These are phyloP conservation scores for Juglanconis juglandina DNA, from an alignment of 2,329 filamentous ascomycete species.

Conservation along the genomic window DNA sequence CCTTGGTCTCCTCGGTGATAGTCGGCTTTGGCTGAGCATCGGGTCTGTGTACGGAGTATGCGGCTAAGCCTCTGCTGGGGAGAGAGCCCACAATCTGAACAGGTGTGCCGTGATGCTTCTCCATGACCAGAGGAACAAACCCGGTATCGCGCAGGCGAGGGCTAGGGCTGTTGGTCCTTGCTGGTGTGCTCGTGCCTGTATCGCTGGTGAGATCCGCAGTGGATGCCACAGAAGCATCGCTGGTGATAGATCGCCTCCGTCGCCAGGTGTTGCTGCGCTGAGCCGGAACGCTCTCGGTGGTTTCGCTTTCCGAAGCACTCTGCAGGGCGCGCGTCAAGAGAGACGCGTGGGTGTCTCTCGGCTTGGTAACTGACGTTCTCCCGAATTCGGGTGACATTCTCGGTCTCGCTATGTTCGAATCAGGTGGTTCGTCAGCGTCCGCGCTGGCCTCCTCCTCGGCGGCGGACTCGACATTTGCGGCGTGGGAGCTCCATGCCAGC, in stretches of 20 bases:
- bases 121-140: slow-evolving; percentile 35
- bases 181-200: slow-evolving; percentile 83
- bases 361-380: slow-evolving; percentile 41
- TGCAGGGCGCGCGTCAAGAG: slow-evolving; percentile 83
- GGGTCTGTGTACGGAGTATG: not conserved
- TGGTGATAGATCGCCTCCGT: slow-evolving; percentile 66
- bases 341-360: slow-evolving; percentile 65
- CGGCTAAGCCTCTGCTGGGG: not conserved
- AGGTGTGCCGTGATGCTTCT: slow-evolving; percentile 7
- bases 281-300: slow-evolving; percentile 34
- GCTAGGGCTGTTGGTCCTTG: slow-evolving; percentile 83
- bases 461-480: slow-evolving; percentile 39
- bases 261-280: slow-evolving; percentile 29
- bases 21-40: slow-evolving; percentile 23
- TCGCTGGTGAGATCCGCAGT: slow-evolving; percentile 94
- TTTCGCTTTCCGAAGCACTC: slow-evolving; percentile 59
- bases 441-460: slow-evolving; percentile 61
- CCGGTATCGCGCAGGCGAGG: slow-evolving; percentile 68
- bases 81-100: slow-evolving; percentile 18
- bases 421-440: slow-evolving; percentile 87
- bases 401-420: slow-evolving; percentile 39
- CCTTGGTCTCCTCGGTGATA: slow-evolving; percentile 33
- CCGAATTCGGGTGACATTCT: slow-evolving; percentile 37
- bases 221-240: slow-evolving; percentile 75
- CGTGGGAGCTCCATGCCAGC: slow-evolving; percentile 43